phyloP scores from a whole-genome alignment of 2,329 filamentous ascomycete genomes.

The Pseudogymnoascus sp. region DNA sequence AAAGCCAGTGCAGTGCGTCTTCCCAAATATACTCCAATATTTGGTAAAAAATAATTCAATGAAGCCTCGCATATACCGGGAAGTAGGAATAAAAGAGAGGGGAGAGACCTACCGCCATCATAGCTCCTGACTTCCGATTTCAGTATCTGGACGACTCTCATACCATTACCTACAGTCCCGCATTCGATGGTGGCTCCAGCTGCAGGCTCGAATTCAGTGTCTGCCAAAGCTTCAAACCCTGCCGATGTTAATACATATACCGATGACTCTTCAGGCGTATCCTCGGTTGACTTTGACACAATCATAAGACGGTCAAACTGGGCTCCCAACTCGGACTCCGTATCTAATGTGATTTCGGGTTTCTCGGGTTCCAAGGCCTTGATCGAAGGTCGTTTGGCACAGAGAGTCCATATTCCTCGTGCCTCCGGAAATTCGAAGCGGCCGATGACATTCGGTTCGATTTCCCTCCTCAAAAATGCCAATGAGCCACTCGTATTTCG shows the following conservation, averaged over 20 bases:
- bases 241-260: conserved; percentile 70
- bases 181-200: conserved; percentile 83
- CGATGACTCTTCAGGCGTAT: conserved; percentile 68
- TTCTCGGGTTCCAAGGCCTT: conserved; percentile 49
- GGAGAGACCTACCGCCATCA: conserved; percentile 63
- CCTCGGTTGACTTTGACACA: conserved; percentile 57
- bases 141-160: conserved; percentile 78
- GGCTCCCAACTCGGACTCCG: conserved; percentile 49
- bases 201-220: conserved; percentile 85
- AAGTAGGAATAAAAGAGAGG: conserved; percentile 15
- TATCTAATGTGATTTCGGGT: conserved; percentile 37
- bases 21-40: conserved; percentile 1
- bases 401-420: conserved; percentile 74
- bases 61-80: conserved; percentile 23
- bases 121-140: conserved; percentile 85
- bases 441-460: conserved; percentile 66
- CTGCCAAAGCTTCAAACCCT: conserved; percentile 66
- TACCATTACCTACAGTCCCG: conserved; percentile 72
- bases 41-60: conserved; percentile 28
- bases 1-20: conserved; percentile 1
- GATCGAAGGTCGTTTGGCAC: conserved; percentile 58
- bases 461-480: conserved; percentile 68
- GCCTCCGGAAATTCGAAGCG: conserved; percentile 67
- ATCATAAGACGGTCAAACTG: conserved; percentile 77
- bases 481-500: conserved; percentile 61